Conservation (phyloP, 2,329 filamentous ascomycete species). For the Monosporascus sp. region DNA sequence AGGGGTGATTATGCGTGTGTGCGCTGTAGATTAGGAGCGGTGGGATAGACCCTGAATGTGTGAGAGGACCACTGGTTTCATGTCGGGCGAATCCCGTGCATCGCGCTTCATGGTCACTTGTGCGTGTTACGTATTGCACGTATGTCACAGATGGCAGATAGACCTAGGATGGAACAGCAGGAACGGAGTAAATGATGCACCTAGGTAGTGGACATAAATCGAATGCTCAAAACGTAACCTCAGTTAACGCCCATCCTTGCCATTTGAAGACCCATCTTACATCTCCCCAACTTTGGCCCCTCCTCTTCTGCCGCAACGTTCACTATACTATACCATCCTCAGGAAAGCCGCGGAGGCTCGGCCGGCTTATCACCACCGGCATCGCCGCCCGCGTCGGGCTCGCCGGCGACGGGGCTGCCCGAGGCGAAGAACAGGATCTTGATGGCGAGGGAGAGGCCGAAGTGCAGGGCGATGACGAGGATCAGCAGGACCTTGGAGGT, state of each 20-base stretch:
- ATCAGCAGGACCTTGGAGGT: slow-evolving; percentile 84
- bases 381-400: slow-evolving; percentile 12
- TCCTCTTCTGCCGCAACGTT: background rate
- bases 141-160: no score
- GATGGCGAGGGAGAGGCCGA: slow-evolving; percentile 86
- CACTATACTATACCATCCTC: slow-evolving; percentile 1
- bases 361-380: slow-evolving; percentile 7
- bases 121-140: no score
- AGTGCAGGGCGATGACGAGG: slow-evolving; percentile 77
- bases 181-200: slow-evolving; percentile 3
- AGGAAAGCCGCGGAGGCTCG: slow-evolving; percentile 10
- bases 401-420: slow-evolving; percentile 52
- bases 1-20: background rate
- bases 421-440: slow-evolving; percentile 96
- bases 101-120: no score
- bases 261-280: no score
- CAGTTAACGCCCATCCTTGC: no score
- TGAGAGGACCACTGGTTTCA: no score
- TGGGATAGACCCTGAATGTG: no score
- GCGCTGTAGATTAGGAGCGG: no score
- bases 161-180: no score
- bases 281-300: background rate
- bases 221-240: no score
- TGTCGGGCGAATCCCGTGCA: no score
- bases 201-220: slow-evolving; percentile 12